phyloP scores from a whole-genome alignment of 148 eudicot species.

The Limonium bicolor region DNA sequence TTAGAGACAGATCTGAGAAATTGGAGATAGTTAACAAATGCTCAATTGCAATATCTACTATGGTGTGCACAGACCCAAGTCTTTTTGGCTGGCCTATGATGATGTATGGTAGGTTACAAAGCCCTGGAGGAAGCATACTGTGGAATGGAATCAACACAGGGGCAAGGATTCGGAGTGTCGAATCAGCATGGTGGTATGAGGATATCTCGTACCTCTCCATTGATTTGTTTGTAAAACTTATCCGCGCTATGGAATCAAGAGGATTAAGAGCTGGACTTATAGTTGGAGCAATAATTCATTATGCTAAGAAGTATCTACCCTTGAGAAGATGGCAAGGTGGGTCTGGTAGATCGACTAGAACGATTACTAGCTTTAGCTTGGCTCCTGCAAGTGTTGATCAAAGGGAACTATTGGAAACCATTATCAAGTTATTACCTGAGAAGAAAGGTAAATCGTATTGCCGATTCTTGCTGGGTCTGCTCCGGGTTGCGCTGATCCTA shows the following conservation, averaged over 20 bases:
- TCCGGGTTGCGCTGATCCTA: conserved; percentile 71
- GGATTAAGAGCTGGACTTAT: conserved; percentile 64
- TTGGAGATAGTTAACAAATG: conserved; percentile 48
- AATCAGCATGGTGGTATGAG: conserved; percentile 96
- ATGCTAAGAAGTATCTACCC: conserved; percentile 63
- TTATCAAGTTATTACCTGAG: conserved; percentile 60
- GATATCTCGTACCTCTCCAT: conserved; percentile 66
- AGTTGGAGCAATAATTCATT: conserved; percentile 65
- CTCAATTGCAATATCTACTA: conserved; percentile 50
- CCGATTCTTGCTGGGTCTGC: conserved; percentile 65
- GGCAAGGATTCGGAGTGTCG: conserved; percentile 65
- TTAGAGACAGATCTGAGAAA: conserved; percentile 41
- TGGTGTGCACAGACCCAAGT: conserved; percentile 91
- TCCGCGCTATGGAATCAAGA: conserved; percentile 50
- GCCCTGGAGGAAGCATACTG: conserved; percentile 92
- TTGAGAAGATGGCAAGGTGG: conserved; percentile 69
- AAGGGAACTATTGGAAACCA: conserved; percentile 45
- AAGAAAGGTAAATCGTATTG: conserved; percentile 74
- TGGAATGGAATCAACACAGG: conserved; percentile 98
- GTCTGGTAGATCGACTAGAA: conserved; percentile 25
- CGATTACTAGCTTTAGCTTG: conserved; percentile 80
- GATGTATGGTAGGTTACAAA: conserved; percentile 91
- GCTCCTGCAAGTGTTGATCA: conserved; percentile 60
- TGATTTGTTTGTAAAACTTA: conserved; percentile 50
- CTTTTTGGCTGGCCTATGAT: conserved; percentile 99